Conservation (phyloP, 441 rosid genomes). For the Raphanus hybrid region DNA sequence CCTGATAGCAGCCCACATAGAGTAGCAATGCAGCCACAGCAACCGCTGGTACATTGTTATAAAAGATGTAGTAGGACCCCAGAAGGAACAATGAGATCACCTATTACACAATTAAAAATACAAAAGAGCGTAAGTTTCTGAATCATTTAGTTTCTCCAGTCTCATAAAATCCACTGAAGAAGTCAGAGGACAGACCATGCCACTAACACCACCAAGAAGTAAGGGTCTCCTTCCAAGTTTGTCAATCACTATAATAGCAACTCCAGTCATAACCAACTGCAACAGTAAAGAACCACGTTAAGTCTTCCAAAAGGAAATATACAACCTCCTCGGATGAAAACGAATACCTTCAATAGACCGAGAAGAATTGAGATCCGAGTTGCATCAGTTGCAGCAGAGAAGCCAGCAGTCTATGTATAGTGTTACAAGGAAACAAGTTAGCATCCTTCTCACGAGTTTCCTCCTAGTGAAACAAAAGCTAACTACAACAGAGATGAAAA, state of each 20-base stretch:
- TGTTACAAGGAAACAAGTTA: conserved; percentile 37
- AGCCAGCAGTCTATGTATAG: conserved; percentile 83
- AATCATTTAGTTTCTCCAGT: neutral
- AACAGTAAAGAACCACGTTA: conserved; percentile 32
- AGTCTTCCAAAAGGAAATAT: conserved; percentile 7
- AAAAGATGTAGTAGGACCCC: conserved; percentile 91
- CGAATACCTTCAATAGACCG: conserved; percentile 80
- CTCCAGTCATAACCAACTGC: conserved; percentile 93
- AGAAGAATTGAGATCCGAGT: conserved; percentile 92
- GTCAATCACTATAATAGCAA: conserved; percentile 84
- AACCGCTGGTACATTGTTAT: conserved; percentile 59
- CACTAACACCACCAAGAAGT: conserved; percentile 92
- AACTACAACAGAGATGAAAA: conserved; percentile 17
- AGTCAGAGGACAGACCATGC: conserved; percentile 63
- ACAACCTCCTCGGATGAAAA: neutral
- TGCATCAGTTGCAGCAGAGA: conserved; percentile 95
- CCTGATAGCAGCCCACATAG: conserved; percentile 99
- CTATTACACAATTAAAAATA: conserved; percentile 46
- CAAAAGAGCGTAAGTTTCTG: neutral
- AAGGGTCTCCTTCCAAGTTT: conserved; percentile 96
- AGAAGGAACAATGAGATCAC: conserved; percentile 82
- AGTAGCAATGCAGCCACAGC: conserved; percentile 84
- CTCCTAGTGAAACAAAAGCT: conserved; percentile 21
- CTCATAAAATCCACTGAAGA: conserved; percentile 18
- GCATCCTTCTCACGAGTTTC: neutral